phyloP scores from a whole-genome alignment of 2,329 filamentous ascomycete genomes.

The Myotisia sp. region DNA sequence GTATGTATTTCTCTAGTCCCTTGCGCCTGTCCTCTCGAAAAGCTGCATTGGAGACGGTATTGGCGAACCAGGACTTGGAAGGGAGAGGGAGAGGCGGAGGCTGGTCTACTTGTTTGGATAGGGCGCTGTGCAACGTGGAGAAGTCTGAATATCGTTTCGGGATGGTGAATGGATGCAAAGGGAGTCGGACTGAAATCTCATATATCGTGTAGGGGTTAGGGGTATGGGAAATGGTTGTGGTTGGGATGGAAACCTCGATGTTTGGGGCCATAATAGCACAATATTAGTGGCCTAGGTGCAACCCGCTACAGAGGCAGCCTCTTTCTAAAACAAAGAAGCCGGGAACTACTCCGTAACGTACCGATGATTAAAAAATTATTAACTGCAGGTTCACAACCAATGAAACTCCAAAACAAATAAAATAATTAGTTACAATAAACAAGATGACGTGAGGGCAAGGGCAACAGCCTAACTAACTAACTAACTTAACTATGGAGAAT shows the following conservation, averaged over 20 bases:
- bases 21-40: slow-evolving; percentile 44
- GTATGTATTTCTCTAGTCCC: slow-evolving; percentile 45
- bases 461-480: no score
- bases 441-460: no score
- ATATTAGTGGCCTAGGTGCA: no score
- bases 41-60: slow-evolving; percentile 41
- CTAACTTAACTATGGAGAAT: no score
- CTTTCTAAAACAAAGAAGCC: no score
- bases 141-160: slow-evolving; percentile 54
- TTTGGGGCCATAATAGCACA: slow-evolving; percentile 19
- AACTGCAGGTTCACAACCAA: no score
- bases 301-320: no score
- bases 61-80: slow-evolving; percentile 46
- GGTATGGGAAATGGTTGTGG: slow-evolving; percentile 28
- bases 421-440: no score
- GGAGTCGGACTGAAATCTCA: slow-evolving; percentile 46
- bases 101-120: slow-evolving; percentile 37
- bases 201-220: slow-evolving; percentile 43
- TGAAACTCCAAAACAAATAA: no score
- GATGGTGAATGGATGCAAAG: slow-evolving; percentile 44
- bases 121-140: slow-evolving; percentile 37
- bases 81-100: slow-evolving; percentile 43
- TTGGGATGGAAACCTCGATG: slow-evolving; percentile 29
- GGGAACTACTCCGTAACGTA: no score
- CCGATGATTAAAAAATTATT: no score